Conservation (phyloP, 441 rosid genomes). For the Bocquillonia castaneifolia region DNA sequence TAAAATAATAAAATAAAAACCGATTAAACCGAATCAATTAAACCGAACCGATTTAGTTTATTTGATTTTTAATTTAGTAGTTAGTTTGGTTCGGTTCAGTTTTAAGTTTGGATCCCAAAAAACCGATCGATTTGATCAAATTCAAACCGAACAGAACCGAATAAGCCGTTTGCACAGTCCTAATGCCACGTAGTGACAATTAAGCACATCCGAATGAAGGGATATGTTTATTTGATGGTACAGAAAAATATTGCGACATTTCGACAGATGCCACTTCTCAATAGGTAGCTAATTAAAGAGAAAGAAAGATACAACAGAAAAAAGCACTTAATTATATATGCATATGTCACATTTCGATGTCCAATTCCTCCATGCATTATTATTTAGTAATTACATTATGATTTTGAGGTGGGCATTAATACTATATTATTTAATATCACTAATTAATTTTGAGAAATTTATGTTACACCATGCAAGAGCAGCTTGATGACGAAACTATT, state of each 20-base stretch:
- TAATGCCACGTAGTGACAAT: background rate
- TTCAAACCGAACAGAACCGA: too few species aligned
- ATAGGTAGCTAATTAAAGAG: background rate
- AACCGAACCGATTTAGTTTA: too few species aligned
- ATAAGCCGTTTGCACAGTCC: too few species aligned
- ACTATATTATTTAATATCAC: background rate
- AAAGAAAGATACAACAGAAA: background rate
- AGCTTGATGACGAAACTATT: background rate
- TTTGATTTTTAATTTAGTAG: too few species aligned
- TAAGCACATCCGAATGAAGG: background rate
- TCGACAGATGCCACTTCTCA: background rate
- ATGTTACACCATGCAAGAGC: background rate
- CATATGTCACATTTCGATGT: background rate
- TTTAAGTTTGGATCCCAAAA: too few species aligned
- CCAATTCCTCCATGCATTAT: background rate
- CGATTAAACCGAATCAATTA: too few species aligned
- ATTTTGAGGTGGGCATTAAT: background rate
- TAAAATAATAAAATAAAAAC: too few species aligned
- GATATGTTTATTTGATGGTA: too few species aligned
- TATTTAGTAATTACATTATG: background rate
- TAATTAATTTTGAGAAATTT: background rate
- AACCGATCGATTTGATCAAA: too few species aligned
- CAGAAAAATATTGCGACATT: background rate
- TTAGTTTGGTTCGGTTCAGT: too few species aligned
- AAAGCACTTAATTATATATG: background rate